phyloP scores from a whole-genome alignment of 2,329 filamentous ascomycete species.

The Verticillium zaregamsianum region DNA sequence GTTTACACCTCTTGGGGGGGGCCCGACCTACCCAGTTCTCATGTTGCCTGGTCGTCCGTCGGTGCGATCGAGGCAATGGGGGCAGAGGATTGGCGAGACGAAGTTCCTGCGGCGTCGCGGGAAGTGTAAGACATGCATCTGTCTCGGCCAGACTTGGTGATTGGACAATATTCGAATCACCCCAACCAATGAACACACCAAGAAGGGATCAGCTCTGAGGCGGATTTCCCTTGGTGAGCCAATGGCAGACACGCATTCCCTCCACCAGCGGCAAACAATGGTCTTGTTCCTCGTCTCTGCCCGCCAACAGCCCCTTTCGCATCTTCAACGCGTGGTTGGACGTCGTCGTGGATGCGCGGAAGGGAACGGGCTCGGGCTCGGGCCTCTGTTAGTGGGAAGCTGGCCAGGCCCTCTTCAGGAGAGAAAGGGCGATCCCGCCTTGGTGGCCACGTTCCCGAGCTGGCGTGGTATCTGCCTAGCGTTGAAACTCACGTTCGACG shows the following conservation, averaged over 20 bases:
- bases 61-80: conserved; percentile 3
- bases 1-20: too few species aligned
- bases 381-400: conserved; percentile 1
- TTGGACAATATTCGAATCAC: conserved; percentile 11
- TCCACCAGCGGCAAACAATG: conserved; percentile 6
- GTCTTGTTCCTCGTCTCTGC: neutral
- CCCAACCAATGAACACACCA: conserved; percentile 12
- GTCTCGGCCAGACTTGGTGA: conserved; percentile 8
- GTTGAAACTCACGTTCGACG: neutral
- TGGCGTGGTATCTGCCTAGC: neutral
- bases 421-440: neutral
- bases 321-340: neutral
- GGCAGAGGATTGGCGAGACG: conserved; percentile 7
- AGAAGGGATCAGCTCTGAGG: conserved; percentile 13
- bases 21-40: neutral
- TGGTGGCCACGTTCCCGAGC: neutral
- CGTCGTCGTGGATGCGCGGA: neutral
- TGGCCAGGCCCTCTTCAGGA: neutral
- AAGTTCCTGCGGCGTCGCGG: conserved; percentile 14
- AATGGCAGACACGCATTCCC: neutral
- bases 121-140: conserved; percentile 27
- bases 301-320: neutral
- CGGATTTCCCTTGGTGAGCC: neutral
- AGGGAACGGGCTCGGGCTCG: neutral
- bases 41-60: conserved; percentile 6